Evolutionary conservation across 306 rosid genomes (phyloP), one percentile per base, ranked within the genome.

Genomic region (Quercus variabilis): DNA sequence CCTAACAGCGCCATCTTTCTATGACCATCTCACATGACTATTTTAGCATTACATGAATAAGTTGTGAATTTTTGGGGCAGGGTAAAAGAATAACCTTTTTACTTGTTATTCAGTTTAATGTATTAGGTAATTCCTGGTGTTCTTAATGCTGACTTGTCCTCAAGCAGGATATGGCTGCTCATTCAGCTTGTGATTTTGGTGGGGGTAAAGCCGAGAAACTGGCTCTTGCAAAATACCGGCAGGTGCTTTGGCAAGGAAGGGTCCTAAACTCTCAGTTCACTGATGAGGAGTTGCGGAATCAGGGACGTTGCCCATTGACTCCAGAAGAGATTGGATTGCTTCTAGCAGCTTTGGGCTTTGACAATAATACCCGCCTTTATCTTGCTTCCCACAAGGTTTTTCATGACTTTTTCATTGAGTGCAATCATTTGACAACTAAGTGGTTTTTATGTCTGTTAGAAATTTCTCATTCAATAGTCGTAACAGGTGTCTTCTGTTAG

Each of bases 171-270:
- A 96, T 96, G 99, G 99, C 99, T 58, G 99, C 99, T 7, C 99
- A 96, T 89, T 96, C 99, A 20, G 99, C 99, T 78, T 96, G 99
- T 41, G 99, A 96, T 84, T 96, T 96, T 73, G 99, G 99, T n/a
- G 99, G 99, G 6, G 99, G 99, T 0, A 90, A 91, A 83, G 97
- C 96, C 38, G 99, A 96, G 78, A 93, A 90, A 56, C 69, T 88
- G 78, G 97, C 99, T 55, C 91, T 96, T 57, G 99, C 97, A 55
- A 96, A 91, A 87, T 96, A 96, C 79, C 87, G 99, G 41, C 98
- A 91, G 76, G 92, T 88, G 59, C 84, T 96, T 84, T 96, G 98
- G 99, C 99, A 95, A 69, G 99, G 99, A 86, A 89, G 99, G 88
- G 93, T 96, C 76, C 92, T 96, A 74, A 96, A 96, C 81, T 93